Conservation (phyloP, 768 basidiomycete species). For the Trametes elegans region DNA sequence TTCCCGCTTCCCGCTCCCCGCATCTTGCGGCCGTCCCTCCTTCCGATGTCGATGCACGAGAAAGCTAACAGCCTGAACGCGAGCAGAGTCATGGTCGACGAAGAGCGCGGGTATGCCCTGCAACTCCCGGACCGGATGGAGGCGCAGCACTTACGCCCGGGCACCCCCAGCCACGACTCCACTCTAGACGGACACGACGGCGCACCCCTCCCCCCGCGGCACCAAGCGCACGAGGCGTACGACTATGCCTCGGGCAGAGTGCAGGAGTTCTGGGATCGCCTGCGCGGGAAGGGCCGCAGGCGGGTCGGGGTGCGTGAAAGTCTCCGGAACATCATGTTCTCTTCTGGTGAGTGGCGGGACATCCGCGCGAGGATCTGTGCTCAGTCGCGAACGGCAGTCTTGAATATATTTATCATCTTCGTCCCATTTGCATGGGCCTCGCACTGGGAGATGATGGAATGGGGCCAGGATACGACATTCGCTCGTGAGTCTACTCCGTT, state of each 20-base stretch:
- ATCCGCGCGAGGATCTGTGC: too few species aligned
- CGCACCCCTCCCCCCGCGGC: background rate
- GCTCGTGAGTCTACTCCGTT: constrained; percentile 35
- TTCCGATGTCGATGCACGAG: background rate
- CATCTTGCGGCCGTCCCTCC: too few species aligned
- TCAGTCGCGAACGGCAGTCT: constrained; percentile 37
- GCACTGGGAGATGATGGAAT: constrained; percentile 27
- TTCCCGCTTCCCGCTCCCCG: too few species aligned
- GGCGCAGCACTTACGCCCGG: constrained; percentile 6
- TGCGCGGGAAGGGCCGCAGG: constrained; percentile 9
- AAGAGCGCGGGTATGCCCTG: constrained; percentile 17
- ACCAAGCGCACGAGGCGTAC: constrained; percentile 2
- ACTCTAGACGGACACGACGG: background rate
- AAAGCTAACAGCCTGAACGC: constrained; percentile 1
- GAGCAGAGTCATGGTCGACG: constrained; percentile 16
- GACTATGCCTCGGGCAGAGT: constrained; percentile 5
- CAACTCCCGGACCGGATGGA: constrained; percentile 6
- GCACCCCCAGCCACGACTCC: background rate
- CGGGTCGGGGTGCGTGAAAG: constrained; percentile 13
- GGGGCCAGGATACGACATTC: constrained; percentile 42
- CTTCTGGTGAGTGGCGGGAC: constrained; percentile 9
- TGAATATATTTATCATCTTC: constrained; percentile 57
- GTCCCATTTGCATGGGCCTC: constrained; percentile 61
- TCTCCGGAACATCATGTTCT: background rate
- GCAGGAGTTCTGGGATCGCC: constrained; percentile 16